phyloP scores from a whole-genome alignment of 768 basidiomycete species.

The Kwoniella bestiolae region DNA sequence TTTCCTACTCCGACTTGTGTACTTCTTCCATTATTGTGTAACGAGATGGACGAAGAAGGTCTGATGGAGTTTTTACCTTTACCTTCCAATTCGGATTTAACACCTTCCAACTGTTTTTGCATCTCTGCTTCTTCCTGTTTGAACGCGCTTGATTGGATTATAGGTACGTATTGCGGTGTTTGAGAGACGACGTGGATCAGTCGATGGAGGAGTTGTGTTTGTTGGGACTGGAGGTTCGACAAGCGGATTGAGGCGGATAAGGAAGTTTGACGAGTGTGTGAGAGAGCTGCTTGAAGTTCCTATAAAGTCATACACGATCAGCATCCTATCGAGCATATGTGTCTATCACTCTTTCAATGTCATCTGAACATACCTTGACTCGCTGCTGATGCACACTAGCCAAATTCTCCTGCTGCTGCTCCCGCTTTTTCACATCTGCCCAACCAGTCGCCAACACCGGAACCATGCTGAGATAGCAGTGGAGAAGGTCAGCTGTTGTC shows the following conservation, averaged over 20 bases:
- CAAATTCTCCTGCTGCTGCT: slow-evolving; percentile 50
- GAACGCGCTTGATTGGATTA: slow-evolving; percentile 47
- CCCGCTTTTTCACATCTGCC: slow-evolving; percentile 52
- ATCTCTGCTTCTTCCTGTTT: slow-evolving; percentile 48
- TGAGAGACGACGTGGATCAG: slow-evolving; percentile 48
- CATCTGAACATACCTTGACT: slow-evolving; percentile 40
- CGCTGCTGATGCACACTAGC: slow-evolving; percentile 52
- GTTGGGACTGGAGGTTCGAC: slow-evolving; percentile 42
- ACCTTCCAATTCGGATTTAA: slow-evolving; percentile 51
- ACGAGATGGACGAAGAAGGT: slow-evolving; percentile 3
- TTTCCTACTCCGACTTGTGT: slow-evolving; percentile 31
- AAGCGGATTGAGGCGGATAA: slow-evolving; percentile 44
- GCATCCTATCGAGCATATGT: not conserved
- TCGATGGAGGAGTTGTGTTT: slow-evolving; percentile 48
- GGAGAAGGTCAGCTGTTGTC: not conserved
- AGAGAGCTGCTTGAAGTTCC: slow-evolving; percentile 27
- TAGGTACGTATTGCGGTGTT: slow-evolving; percentile 49
- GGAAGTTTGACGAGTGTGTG: slow-evolving; percentile 41
- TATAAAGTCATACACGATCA: not conserved
- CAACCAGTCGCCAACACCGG: slow-evolving; percentile 54
- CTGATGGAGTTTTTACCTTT: slow-evolving; percentile 19
- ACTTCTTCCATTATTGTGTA: slow-evolving; percentile 13
- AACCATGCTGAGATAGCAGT: slow-evolving; percentile 42
- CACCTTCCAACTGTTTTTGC: slow-evolving; percentile 33
- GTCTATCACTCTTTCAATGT: not conserved